Evolutionary conservation across 192 early-diverging fungal genomes (phyloP).

Genomic region (Mortierella hygrophila): DNA sequence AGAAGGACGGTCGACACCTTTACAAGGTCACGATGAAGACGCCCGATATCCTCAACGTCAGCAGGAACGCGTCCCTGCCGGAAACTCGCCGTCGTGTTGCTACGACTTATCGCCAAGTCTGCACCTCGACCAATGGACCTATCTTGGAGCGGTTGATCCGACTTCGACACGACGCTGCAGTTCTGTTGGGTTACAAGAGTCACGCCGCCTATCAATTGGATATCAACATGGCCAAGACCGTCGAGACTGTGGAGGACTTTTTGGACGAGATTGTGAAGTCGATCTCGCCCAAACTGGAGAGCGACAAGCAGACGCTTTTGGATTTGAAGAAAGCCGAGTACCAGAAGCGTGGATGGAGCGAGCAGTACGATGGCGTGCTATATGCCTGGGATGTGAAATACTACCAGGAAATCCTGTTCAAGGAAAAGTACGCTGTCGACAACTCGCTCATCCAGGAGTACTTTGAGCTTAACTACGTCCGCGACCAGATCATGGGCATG

Average conservation of each 20-base stretch:
- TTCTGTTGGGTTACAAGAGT: slow-evolving; percentile 76
- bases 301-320: slow-evolving; percentile 71
- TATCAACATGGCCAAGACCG: slow-evolving; percentile 85
- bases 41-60: slow-evolving; percentile 42
- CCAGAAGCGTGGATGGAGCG: slow-evolving; percentile 58
- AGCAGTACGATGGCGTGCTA: slow-evolving; percentile 71
- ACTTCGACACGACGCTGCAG: slow-evolving; percentile 66
- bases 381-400: slow-evolving; percentile 82
- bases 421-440: slow-evolving; percentile 81
- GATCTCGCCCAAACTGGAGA: slow-evolving; percentile 68
- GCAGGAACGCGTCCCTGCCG: slow-evolving; percentile 24
- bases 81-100: slow-evolving; percentile 28
- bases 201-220: slow-evolving; percentile 84
- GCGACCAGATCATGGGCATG: slow-evolving; percentile 62
- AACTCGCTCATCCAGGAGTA: slow-evolving; percentile 86
- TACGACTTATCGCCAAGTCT: slow-evolving; percentile 48
- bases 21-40: slow-evolving; percentile 70
- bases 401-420: slow-evolving; percentile 78
- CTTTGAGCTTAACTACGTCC: slow-evolving; percentile 70
- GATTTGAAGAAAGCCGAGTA: slow-evolving; percentile 71
- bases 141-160: slow-evolving; percentile 46
- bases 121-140: slow-evolving; percentile 53
- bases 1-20: slow-evolving; percentile 63
- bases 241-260: slow-evolving; percentile 74
- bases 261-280: slow-evolving; percentile 70